Conservation (phyloP, 1,284 basidiomycete genomes). For the Schizophyllum commune region DNA sequence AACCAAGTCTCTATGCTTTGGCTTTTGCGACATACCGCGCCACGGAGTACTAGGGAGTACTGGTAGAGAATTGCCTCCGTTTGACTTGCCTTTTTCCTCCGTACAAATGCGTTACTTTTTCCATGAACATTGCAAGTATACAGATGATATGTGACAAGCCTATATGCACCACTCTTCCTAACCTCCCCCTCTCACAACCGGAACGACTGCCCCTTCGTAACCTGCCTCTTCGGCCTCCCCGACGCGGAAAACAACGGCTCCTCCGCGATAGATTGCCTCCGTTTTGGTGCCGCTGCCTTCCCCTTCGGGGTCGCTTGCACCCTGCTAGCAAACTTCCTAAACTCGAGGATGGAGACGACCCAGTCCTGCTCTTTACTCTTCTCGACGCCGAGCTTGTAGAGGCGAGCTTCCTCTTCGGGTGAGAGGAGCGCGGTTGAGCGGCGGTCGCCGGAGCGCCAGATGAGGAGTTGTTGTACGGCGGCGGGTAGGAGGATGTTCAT, state of each 20-base stretch:
- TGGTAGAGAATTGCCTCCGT: too few species aligned
- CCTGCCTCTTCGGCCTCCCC: neutral
- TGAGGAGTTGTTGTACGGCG: constrained; percentile 55
- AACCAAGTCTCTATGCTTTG: too few species aligned
- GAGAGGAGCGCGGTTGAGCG: constrained; percentile 37
- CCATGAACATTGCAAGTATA: neutral
- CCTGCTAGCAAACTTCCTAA: neutral
- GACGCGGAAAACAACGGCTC: neutral
- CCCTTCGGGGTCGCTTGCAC: neutral
- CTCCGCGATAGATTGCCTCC: neutral
- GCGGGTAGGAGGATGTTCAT: constrained; percentile 62
- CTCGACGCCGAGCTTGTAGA: constrained; percentile 41
- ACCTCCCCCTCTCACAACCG: neutral
- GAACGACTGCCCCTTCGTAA: neutral
- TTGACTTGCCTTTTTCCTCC: neutral
- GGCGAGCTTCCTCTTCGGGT: constrained; percentile 41
- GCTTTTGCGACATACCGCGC: too few species aligned
- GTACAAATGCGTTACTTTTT: neutral
- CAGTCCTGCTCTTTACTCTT: constrained; percentile 51
- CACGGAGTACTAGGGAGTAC: too few species aligned
- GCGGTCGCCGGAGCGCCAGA: constrained; percentile 60
- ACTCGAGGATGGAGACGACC: constrained; percentile 44
- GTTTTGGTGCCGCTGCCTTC: neutral
- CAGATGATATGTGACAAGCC: neutral
- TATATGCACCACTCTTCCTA: neutral